Conservation (phyloP, 2,329 filamentous ascomycete species). For the Aureobasidium subglaciale region DNA sequence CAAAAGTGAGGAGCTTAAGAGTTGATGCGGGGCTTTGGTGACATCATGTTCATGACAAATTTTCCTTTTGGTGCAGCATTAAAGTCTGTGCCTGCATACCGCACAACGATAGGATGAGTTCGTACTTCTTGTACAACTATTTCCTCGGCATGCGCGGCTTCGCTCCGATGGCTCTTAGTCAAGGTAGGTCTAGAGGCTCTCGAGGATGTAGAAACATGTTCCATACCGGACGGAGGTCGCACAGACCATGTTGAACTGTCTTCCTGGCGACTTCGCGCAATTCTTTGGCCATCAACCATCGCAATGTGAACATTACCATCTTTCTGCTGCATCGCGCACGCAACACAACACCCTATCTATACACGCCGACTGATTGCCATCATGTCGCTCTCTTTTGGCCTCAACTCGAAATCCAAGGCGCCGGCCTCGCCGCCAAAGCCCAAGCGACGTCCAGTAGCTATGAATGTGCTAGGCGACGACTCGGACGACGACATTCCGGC, state of each 20-base stretch:
- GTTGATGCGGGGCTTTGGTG: conserved; percentile 5
- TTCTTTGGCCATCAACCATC: not conserved
- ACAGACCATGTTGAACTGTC: not conserved
- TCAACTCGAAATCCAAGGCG: conserved; percentile 28
- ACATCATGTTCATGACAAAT: not conserved
- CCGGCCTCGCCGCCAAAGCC: conserved; percentile 19
- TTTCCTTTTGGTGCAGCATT: not conserved
- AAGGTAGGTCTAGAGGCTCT: not conserved
- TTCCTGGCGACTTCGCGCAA: not conserved
- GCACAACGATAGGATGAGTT: not conserved
- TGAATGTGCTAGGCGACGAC: conserved; percentile 44
- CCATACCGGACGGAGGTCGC: not conserved
- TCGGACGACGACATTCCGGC: conserved; percentile 52
- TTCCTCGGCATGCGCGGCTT: not conserved
- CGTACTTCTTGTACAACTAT: not conserved
- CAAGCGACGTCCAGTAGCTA: conserved; percentile 24
- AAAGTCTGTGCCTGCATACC: not conserved
- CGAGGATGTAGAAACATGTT: not conserved
- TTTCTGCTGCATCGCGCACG: conserved; percentile 6
- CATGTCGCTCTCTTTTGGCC: conserved; percentile 31
- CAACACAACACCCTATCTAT: not conserved
- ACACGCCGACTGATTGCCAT: not conserved
- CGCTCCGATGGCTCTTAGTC: no score
- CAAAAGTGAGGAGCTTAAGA: not conserved
- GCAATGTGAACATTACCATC: not conserved